phyloP scores from a whole-genome alignment of 805 yeast species.

The Schwanniomyces sp. region DNA sequence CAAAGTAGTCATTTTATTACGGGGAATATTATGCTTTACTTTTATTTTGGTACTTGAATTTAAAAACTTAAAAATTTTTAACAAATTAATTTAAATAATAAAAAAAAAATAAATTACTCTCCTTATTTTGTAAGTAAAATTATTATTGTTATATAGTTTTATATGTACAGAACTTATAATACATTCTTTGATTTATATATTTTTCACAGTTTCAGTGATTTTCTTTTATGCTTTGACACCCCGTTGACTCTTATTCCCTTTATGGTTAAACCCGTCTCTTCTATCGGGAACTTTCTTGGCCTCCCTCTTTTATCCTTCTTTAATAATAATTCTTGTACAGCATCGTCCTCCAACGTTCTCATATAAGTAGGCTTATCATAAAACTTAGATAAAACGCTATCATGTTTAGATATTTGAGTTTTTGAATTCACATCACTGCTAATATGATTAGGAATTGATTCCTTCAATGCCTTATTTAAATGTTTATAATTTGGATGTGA shows the following conservation, averaged over 20 bases:
- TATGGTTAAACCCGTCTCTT: slow-evolving; percentile 44
- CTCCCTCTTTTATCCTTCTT: slow-evolving; percentile 49
- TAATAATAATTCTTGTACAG: slow-evolving; percentile 32
- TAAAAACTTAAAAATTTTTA: no score
- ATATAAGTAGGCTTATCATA: slow-evolving; percentile 29
- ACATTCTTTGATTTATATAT: not conserved
- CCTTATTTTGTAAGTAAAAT: not conserved
- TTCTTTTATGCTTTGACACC: slow-evolving; percentile 16
- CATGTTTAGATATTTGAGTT: not conserved
- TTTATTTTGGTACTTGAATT: no score
- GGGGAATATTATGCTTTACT: no score
- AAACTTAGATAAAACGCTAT: slow-evolving; percentile 15
- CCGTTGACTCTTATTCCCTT: slow-evolving; percentile 44
- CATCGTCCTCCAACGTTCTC: slow-evolving; percentile 29
- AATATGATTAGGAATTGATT: slow-evolving; percentile 1
- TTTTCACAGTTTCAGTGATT: not conserved
- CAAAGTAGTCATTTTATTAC: no score
- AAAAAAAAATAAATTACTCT: no score
- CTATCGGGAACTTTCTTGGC: slow-evolving; percentile 51
- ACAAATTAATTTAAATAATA: no score
- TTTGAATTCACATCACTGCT: not conserved
- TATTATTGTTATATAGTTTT: not conserved
- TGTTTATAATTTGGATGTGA: slow-evolving; percentile 41
- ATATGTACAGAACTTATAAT: not conserved
- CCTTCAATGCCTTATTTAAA: slow-evolving; percentile 27